These are phyloP conservation scores for Termitomyces eurrhizus DNA, from an alignment of 768 basidiomycete species.

Conservation along the genomic window DNA sequence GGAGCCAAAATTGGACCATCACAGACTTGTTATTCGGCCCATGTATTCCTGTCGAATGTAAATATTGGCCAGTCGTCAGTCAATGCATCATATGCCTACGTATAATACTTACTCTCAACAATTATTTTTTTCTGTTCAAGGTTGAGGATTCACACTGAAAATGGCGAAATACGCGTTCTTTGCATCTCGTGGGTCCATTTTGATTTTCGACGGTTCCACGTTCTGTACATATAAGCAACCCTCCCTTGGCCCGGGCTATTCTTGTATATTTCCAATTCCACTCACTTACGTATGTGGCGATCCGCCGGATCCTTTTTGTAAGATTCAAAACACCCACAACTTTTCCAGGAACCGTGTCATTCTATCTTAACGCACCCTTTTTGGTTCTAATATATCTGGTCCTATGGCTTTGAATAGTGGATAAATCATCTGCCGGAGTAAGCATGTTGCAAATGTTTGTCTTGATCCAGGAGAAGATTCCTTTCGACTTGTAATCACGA, in stretches of 20 bases:
- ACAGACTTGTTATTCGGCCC: not conserved
- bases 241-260: slow-evolving; percentile 23
- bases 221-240: slow-evolving; percentile 27
- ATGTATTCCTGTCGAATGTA: not conserved
- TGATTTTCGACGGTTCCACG: slow-evolving; percentile 3
- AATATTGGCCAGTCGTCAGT: not conserved
- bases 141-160: not conserved
- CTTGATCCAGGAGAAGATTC: not conserved
- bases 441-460: not conserved
- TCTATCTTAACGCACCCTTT: too few relatives aligned
- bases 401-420: too few relatives aligned
- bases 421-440: not conserved
- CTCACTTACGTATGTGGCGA: not conserved
- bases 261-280: not conserved
- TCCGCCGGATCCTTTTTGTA: not conserved
- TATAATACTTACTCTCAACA: not conserved
- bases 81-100: not conserved
- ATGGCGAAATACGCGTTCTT: not conserved
- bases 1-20: slow-evolving; percentile 3
- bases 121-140: not conserved
- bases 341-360: not conserved
- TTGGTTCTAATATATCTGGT: not conserved
- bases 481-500: not conserved
- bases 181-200: not conserved
- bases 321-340: not conserved